Percentiles rank a stretch among this genome's conserved stretches.
Evolutionary conservation across 2,329 filamentous ascomycete species (phyloP).

Genomic region (Beauveria pseudobassiana): DNA sequence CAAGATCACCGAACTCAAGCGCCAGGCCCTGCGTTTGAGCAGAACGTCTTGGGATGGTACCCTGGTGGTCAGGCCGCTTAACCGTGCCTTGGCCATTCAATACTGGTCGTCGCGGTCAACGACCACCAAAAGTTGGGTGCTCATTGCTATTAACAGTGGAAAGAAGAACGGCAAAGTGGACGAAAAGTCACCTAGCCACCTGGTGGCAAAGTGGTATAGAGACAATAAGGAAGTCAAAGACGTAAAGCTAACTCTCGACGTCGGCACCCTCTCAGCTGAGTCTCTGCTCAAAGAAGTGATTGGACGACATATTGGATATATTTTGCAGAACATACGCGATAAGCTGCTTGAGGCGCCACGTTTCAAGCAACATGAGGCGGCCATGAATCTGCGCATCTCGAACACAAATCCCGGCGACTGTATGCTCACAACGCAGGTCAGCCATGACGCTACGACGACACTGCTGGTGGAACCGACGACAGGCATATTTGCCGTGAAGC

Average conservation of each 20-base stretch:
- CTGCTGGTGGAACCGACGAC: conserved; percentile 70
- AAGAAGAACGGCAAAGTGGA: conserved; percentile 33
- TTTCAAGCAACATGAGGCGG: conserved; percentile 52
- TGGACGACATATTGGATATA: conserved; percentile 64
- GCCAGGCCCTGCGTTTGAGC: conserved; percentile 66
- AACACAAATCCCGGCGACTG: conserved; percentile 58
- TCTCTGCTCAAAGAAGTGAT: conserved; percentile 65
- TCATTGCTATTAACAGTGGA: conserved; percentile 73
- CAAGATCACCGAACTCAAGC: conserved; percentile 76
- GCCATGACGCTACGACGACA: conserved; percentile 49
- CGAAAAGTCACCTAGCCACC: conserved; percentile 40
- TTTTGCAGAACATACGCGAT: conserved; percentile 59
- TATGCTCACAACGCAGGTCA: conserved; percentile 61
- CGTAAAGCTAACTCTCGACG: conserved; percentile 59
- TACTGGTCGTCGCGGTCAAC: conserved; percentile 68
- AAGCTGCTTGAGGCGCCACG: conserved; percentile 53
- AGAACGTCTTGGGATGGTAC: conserved; percentile 70
- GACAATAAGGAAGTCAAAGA: conserved; percentile 69
- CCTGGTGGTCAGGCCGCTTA: conserved; percentile 69
- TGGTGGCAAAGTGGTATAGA: conserved; percentile 75
- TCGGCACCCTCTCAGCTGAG: conserved; percentile 64
- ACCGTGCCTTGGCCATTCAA: conserved; percentile 76
- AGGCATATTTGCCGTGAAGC: conserved; percentile 65
- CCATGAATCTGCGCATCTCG: conserved; percentile 51
- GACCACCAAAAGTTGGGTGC: conserved; percentile 74